Conservation (phyloP, 805 yeast genomes). For the Metschnikowia colocasiae region DNA sequence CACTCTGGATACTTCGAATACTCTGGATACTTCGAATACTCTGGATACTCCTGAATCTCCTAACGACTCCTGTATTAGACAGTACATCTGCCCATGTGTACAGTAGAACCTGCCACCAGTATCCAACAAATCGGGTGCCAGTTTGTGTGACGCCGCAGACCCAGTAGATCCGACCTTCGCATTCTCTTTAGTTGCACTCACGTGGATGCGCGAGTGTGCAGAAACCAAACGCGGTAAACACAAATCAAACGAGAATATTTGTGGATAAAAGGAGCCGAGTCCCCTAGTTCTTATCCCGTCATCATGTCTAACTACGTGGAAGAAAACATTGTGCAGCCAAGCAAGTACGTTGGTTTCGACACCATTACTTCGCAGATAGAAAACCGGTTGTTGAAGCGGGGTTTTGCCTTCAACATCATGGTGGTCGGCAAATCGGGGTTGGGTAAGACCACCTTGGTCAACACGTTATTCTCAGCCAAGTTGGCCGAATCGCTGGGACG, state of each 20-base stretch:
- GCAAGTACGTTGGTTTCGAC: conserved; percentile 90
- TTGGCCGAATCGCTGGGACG: conserved; percentile 75
- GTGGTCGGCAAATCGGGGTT: conserved; percentile 88
- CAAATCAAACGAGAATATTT: conserved; percentile 3
- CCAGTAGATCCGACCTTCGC: not conserved
- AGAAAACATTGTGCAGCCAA: conserved; percentile 45
- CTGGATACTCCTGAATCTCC: too few relatives aligned
- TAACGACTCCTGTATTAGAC: too few relatives aligned
- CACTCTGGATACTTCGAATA: too few relatives aligned
- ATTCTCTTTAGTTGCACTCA: conserved; percentile 1
- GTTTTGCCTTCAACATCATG: conserved; percentile 92
- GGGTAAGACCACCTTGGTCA: conserved; percentile 89
- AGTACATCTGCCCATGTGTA: too few relatives aligned
- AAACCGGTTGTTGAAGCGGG: conserved; percentile 83
- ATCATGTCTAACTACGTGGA: conserved; percentile 20
- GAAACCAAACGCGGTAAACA: conserved; percentile 9
- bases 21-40: too few relatives aligned
- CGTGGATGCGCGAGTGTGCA: conserved; percentile 7
- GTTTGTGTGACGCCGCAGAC: too few relatives aligned
- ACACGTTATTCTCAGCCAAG: conserved; percentile 84
- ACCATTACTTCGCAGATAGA: conserved; percentile 95
- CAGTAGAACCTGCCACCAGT: too few relatives aligned
- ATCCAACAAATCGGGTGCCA: too few relatives aligned
- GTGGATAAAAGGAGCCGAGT: not conserved
- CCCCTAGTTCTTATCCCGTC: not conserved